A percentile compares a stretch with the other conserved stretches of the same genome.
Conservation (phyloP, 768 basidiomycete genomes). For the Mycena galericulata region DNA sequence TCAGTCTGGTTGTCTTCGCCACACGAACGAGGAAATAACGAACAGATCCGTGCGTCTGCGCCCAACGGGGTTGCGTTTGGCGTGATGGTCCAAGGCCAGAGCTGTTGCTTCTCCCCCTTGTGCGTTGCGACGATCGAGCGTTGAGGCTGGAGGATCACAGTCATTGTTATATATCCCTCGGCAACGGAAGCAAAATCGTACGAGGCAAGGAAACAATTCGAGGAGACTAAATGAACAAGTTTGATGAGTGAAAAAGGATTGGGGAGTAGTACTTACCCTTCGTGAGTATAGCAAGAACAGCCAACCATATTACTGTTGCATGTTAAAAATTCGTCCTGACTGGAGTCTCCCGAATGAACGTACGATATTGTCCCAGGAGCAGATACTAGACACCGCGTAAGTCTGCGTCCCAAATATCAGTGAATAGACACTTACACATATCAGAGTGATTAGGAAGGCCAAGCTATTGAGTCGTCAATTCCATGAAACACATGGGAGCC, state of each 20-base stretch:
- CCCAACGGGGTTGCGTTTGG: conserved; percentile 10
- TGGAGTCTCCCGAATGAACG: neutral
- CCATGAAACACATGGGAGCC: neutral
- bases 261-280: conserved; percentile 14
- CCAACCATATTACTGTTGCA: conserved; percentile 33
- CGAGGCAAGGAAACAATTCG: conserved; percentile 35
- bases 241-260: neutral
- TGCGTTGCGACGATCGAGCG: conserved; percentile 26
- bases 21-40: neutral
- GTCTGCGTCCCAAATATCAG: neutral
- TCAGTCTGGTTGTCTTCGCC: neutral
- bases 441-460: conserved; percentile 29
- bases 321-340: neutral
- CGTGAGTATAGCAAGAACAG: conserved; percentile 31
- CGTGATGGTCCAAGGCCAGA: neutral
- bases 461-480: conserved; percentile 11
- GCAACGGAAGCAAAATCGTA: conserved; percentile 6
- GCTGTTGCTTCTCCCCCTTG: neutral
- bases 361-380: conserved; percentile 31
- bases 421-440: conserved; percentile 22
- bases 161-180: neutral
- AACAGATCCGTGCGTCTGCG: conserved; percentile 15
- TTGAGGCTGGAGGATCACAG: conserved; percentile 23
- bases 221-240: conserved; percentile 23
- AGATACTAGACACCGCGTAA: conserved; percentile 26